These are phyloP conservation scores for Syzygium grande DNA, from an alignment of 345 rosid genomes.

Conservation along the genomic window DNA sequence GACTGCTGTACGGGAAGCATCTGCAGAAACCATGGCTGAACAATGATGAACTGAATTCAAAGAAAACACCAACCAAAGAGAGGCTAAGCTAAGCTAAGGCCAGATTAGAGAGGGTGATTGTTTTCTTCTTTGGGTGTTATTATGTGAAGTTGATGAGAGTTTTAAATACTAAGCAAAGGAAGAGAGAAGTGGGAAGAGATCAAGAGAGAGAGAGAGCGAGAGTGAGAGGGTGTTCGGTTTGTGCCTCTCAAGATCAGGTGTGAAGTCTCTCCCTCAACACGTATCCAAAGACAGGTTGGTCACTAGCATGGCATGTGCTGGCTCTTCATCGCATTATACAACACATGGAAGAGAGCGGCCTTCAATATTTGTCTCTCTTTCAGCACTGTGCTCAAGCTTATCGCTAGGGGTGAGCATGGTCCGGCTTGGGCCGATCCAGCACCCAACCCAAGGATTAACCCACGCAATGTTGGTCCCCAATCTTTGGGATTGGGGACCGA, in stretches of 20 bases:
- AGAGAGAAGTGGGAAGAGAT: background rate
- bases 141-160: background rate
- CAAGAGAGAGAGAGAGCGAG: background rate
- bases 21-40: constrained; percentile 42
- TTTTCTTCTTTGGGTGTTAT: background rate
- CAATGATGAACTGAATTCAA: background rate
- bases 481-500: no score
- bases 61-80: background rate
- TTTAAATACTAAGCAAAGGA: background rate
- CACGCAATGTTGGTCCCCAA: no score
- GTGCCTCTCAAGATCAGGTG: background rate
- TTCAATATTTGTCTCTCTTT: background rate
- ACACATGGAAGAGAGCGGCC: background rate
- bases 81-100: background rate
- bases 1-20: constrained; percentile 37
- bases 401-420: no score
- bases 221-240: background rate
- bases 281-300: constrained; percentile 3
- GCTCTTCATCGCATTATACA: background rate
- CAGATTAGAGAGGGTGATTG: background rate
- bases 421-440: no score
- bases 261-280: background rate
- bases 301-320: constrained; percentile 19
- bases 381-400: background rate
- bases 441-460: no score